Conservation (phyloP, 257 asterid genomes). For the Solanum virginianum region DNA sequence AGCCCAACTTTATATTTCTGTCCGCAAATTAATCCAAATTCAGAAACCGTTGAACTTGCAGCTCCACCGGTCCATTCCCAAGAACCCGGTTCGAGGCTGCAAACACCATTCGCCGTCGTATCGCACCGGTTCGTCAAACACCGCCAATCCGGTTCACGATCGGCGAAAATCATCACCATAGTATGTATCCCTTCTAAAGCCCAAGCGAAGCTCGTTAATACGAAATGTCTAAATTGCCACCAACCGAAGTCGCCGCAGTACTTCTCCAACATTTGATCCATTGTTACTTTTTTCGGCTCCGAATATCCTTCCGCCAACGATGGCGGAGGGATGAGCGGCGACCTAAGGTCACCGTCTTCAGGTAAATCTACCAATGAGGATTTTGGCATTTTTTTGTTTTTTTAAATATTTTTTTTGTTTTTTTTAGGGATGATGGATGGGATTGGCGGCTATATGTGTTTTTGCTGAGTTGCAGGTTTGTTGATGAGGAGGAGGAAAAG, state of each 20-base stretch:
- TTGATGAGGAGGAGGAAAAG: not conserved
- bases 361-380: not conserved
- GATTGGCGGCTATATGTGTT: not conserved
- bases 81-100: slow-evolving; percentile 43
- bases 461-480: not conserved
- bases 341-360: slow-evolving; percentile 6
- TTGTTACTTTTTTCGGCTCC: slow-evolving; percentile 23
- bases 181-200: slow-evolving; percentile 78
- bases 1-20: slow-evolving; percentile 73
- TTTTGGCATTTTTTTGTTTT: slow-evolving; percentile 5
- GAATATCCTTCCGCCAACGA: not conserved
- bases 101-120: slow-evolving; percentile 22
- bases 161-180: slow-evolving; percentile 88
- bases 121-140: slow-evolving; percentile 22
- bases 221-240: slow-evolving; percentile 77
- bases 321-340: slow-evolving; percentile 22
- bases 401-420: accelerated
- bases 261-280: slow-evolving; percentile 56
- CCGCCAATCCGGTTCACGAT: slow-evolving; percentile 64
- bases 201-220: slow-evolving; percentile 69
- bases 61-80: slow-evolving; percentile 74
- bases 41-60: slow-evolving; percentile 62
- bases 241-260: slow-evolving; percentile 76
- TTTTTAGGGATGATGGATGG: not conserved
- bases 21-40: slow-evolving; percentile 64